Base-by-base conservation (phyloP, 768 basidiomycete species). In the Termitomyces sp. region DNA sequence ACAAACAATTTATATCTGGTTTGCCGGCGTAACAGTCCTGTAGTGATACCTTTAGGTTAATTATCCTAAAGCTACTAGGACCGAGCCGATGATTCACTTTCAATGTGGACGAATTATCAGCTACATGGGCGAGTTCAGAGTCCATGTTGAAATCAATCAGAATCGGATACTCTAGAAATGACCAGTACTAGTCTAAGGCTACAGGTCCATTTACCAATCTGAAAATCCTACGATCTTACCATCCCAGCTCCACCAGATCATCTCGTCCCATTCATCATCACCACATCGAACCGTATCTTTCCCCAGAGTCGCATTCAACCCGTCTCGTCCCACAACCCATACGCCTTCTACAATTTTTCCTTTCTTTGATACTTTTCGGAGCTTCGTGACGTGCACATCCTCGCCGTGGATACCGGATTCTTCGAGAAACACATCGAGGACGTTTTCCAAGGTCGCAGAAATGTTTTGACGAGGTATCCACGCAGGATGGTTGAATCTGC, bases 201-300 rank as follows among this genome's bases (percentile, higher is more conserved):
- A n/a, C n/a, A n/a, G n/a, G n/a, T n/a, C n/a, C n/a, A n/a, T n/a
- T 22, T 43, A 80, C 79, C 79, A 81, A 35, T 80, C 79, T 24
- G 72, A 67, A 58, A 82, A 77, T 2, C 81, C 81, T 12, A 72
- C 70, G 51, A 83, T 63, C 58, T 77, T 79, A 1, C 80, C 80
- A 64, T 83, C 78, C 81, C 81, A 83, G 52, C 72, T 79, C 81
- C 81, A 83, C 81, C 81, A 83, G 44, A 83, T 81, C 78, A 81
- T 76, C 54, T 83, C 80, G 41, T 72, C 67, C 44, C 65, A 66
- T 54, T 77, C 76, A 8, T 71, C 71, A 34, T 68, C 66, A 1
- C 58, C 54, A 14, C 38, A 54, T 30, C 26, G 26, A 37, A 50
- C 45, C 24, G 37, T 19, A 6, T 55, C 58, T 24, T 62, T 64